Evolutionary conservation across 2,329 filamentous ascomycete genomes (phyloP).

Genomic region (Phialocephala subalpina): DNA sequence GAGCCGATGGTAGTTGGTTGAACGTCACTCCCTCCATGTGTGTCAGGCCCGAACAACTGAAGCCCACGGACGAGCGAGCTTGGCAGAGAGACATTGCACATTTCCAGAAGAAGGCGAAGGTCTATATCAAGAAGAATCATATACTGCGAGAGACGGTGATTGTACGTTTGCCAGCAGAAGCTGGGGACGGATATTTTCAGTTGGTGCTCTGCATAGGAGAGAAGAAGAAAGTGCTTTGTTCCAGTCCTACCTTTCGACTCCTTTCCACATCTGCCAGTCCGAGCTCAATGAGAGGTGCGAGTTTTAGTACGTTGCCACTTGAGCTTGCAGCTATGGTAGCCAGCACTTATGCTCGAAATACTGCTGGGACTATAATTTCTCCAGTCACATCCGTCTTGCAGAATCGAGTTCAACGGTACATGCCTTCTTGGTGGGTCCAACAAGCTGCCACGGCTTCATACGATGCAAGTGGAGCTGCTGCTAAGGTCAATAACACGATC

Average conservation of each 20-base stretch:
- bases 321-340: slow-evolving; percentile 69
- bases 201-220: slow-evolving; percentile 66
- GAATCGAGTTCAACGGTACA: slow-evolving; percentile 46
- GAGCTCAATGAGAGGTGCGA: slow-evolving; percentile 69
- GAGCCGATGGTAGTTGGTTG: slow-evolving; percentile 67
- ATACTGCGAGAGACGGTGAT: slow-evolving; percentile 68
- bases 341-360: slow-evolving; percentile 46
- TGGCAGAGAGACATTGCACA: slow-evolving; percentile 73
- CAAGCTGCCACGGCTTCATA: slow-evolving; percentile 46
- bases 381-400: slow-evolving; percentile 54
- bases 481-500: slow-evolving; percentile 40
- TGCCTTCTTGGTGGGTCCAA: slow-evolving; percentile 40
- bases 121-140: slow-evolving; percentile 56
- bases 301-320: slow-evolving; percentile 68
- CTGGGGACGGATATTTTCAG: slow-evolving; percentile 73
- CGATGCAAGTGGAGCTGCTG: slow-evolving; percentile 39
- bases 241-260: slow-evolving; percentile 73
- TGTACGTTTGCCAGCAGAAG: slow-evolving; percentile 68
- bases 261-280: slow-evolving; percentile 69
- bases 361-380: slow-evolving; percentile 54
- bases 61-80: slow-evolving; percentile 65
- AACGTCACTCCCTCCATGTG: slow-evolving; percentile 69
- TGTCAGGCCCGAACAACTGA: slow-evolving; percentile 56
- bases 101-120: slow-evolving; percentile 63
- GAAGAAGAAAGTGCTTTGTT: slow-evolving; percentile 67